Percentiles rank a stretch among this genome's conserved stretches.
These are phyloP conservation scores for Cutaneotrichosporon dermatis DNA, from an alignment of 1,284 basidiomycete species.

Conservation along the genomic window DNA sequence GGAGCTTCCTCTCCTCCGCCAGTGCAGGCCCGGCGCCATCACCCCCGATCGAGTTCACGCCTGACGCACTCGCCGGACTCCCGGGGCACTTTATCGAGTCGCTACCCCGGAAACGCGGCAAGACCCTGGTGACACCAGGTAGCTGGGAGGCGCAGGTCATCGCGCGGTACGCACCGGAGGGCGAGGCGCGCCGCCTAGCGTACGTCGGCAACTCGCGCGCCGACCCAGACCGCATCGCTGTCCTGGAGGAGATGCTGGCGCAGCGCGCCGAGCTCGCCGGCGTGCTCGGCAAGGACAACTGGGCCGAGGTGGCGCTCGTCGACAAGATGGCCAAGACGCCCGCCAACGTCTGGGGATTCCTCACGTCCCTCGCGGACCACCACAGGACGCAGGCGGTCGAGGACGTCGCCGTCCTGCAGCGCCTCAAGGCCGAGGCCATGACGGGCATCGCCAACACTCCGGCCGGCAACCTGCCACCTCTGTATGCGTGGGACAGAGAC, in stretches of 20 bases:
- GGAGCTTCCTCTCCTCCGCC: constrained; percentile 71
- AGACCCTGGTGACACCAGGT: constrained; percentile 70
- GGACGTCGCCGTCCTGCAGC: constrained; percentile 66
- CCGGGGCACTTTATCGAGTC: constrained; percentile 48
- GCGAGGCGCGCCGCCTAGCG: constrained; percentile 72
- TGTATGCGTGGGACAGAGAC: constrained; percentile 90
- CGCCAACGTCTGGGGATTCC: constrained; percentile 79
- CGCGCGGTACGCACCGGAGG: constrained; percentile 74
- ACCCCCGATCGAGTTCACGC: constrained; percentile 40
- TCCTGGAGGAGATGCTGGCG: constrained; percentile 69
- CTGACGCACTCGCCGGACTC: constrained; percentile 42
- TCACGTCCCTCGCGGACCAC: constrained; percentile 70
- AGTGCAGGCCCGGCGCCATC: constrained; percentile 27
- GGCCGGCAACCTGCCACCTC: constrained; percentile 55
- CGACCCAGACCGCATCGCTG: constrained; percentile 49
- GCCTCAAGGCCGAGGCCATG: constrained; percentile 68
- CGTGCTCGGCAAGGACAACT: constrained; percentile 75
- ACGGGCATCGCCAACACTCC: constrained; percentile 30
- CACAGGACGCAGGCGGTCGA: constrained; percentile 67
- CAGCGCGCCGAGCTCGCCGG: constrained; percentile 72
- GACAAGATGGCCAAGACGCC: constrained; percentile 95
- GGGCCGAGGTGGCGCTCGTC: constrained; percentile 72
- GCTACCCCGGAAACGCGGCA: constrained; percentile 55
- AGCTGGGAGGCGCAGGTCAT: constrained; percentile 89
- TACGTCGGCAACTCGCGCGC: constrained; percentile 68